Percentiles rank a stretch among this genome's conserved stretches.
phyloP scores from a whole-genome alignment of 1,139 yeast species.

The Kurtzmaniella quercitrusa region DNA sequence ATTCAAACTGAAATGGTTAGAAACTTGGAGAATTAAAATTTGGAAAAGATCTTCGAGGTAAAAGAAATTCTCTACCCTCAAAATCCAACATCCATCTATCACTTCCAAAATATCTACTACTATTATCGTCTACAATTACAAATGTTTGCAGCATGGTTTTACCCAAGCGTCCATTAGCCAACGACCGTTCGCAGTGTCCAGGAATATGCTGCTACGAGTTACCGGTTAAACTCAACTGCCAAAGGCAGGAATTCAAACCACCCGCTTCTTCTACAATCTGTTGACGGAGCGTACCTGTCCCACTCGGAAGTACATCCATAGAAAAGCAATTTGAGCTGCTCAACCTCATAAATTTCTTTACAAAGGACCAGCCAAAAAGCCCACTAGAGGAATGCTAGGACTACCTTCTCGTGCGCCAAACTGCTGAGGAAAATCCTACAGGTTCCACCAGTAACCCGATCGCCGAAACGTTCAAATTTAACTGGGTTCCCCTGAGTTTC shows the following conservation, averaged over 20 bases:
- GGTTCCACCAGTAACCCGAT: conserved; percentile 25
- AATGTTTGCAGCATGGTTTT: conserved; percentile 86
- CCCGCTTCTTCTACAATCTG: conserved; percentile 66
- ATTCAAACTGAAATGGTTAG: no score
- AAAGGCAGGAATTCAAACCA: conserved; percentile 58
- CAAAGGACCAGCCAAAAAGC: conserved; percentile 39
- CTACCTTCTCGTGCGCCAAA: conserved; percentile 72
- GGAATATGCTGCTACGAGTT: conserved; percentile 80
- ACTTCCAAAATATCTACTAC: background rate
- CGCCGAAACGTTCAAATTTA: conserved; percentile 18
- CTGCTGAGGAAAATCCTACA: conserved; percentile 48
- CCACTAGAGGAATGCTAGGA: conserved; percentile 20
- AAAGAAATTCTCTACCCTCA: no score
- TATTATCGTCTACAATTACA: background rate
- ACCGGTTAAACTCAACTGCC: conserved; percentile 54
- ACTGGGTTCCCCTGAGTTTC: conserved; percentile 30
- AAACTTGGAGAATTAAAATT: no score
- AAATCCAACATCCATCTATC: no score
- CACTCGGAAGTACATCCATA: conserved; percentile 28
- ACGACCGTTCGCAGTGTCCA: conserved; percentile 82
- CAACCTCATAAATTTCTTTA: conserved; percentile 39
- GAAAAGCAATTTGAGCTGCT: conserved; percentile 29
- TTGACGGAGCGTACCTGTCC: conserved; percentile 83
- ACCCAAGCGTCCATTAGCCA: conserved; percentile 84
- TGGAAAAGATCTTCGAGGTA: no score